These are phyloP conservation scores for Selenicereus undatus DNA, from an alignment of 148 eudicot genomes.

Conservation along the genomic window DNA sequence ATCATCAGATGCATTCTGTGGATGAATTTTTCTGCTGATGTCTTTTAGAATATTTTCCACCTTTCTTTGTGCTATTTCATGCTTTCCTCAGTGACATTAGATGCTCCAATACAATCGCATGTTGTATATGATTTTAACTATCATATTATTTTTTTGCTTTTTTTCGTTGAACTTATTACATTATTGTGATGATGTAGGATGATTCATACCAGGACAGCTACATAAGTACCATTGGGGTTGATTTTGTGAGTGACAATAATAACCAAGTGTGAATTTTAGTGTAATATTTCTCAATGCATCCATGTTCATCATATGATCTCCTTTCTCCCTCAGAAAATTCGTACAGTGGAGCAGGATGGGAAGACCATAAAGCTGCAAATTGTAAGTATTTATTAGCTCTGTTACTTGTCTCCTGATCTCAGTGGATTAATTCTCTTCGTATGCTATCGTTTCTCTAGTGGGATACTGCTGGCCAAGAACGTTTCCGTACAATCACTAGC, in stretches of 20 bases:
- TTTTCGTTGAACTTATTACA: background rate
- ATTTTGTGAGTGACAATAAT: slow-evolving; percentile 43
- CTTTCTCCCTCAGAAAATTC: slow-evolving; percentile 38
- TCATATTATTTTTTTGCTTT: background rate
- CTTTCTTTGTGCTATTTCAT: too few relatives aligned
- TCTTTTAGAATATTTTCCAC: too few relatives aligned
- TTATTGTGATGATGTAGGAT: slow-evolving; percentile 31
- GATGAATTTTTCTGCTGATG: too few relatives aligned
- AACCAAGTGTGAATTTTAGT: background rate
- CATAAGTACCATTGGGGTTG: slow-evolving; percentile 61
- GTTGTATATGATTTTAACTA: background rate
- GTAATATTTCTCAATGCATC: background rate
- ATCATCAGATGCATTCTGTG: too few relatives aligned
- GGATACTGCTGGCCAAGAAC: slow-evolving; percentile 52
- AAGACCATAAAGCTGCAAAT: slow-evolving; percentile 45
- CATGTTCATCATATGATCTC: background rate
- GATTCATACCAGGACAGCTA: slow-evolving; percentile 55
- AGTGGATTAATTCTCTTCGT: background rate
- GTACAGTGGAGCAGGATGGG: slow-evolving; percentile 52
- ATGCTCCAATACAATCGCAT: too few relatives aligned
- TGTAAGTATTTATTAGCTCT: slow-evolving; percentile 25
- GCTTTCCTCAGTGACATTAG: too few relatives aligned
- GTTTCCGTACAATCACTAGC: slow-evolving; percentile 44
- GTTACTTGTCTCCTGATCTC: background rate
- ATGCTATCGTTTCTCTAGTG: slow-evolving; percentile 21